Base-by-base conservation (phyloP, 306 rosid species). In the Quercus alba region DNA sequence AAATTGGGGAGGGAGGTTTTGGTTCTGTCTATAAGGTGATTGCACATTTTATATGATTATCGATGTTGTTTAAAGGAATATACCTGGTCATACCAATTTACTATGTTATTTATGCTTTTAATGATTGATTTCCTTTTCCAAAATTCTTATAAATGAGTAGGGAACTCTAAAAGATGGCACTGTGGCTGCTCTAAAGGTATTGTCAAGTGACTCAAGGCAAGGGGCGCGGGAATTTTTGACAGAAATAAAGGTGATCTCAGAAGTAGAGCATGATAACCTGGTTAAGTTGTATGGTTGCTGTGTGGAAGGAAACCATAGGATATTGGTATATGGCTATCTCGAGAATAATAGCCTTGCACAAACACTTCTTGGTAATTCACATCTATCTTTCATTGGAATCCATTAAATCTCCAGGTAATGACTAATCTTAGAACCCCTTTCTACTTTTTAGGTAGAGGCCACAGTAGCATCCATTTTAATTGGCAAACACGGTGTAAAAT, bases 21-120 rank as follows among this genome's bases (percentile, higher is more conserved):
- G 98, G 98, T 78, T 84, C 88, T 2, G 98, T 94, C 78, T 92
- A 90, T 87, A 92, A 92, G 98, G 98, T 94, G 74, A 80, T 70
- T 46, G 25, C 75, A 18, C 30, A 61, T 54, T 71, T 66, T 38
- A 35, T 67, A 67, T 78, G 46, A 51, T 77, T 52, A 52, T 75
- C 3, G 13, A 66, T 18, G 56, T 56, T 67, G 57, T 6, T 31
- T 33, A 23, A 25, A 28, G 64, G 78, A 41, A 41, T 41, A 67
- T 56, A 77, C 64, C 51, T 28, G 52, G 30, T 56, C 74, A 71
- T 38, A 73, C 61, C 56, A 66, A 44, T 76, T 70, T 51, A 69
- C 72, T 63, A 59, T 56, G 59, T 18, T 26, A 28, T 19, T 64
- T 66, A 77, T 78, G 1, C 59, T 67, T 73, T 54, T 17, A 38